Evolutionary conservation across 2,329 filamentous ascomycete genomes (phyloP), one percentile per base, ranked within the genome.

Genomic region (Alternaria sp.): DNA sequence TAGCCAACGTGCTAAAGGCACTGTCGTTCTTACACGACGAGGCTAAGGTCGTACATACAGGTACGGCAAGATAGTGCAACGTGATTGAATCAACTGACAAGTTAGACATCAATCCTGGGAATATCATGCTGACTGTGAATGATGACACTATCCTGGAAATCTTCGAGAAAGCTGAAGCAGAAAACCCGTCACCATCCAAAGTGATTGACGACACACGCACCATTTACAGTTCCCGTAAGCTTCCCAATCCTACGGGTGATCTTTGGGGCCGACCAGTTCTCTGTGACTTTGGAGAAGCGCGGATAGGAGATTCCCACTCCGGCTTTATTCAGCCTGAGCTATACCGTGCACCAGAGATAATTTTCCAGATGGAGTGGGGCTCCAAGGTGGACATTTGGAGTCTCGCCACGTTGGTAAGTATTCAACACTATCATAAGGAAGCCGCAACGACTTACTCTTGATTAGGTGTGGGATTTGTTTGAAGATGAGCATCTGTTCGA

Each of bases 31-130:
- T 85, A 47, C 83, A 85, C 65, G 77, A 77, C 5, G 78, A 84
- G 62, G 82, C 81, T 72, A 80, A 80, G 41, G 74, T 85, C 60
- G 78, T 84, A 41, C 83, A 85, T 66, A 83, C 82, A 60, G 81
- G 82, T 83, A 75, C 49, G 61, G 58, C 71, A 69, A 59, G 41
- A 55, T 64, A 51, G 49, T 65, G 50, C 33, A 61, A 59, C 46
- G 46, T 57, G 21, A 64, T 63, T 56, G 37, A 62, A 56, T 58
- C 20, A 61, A 55, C 60, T 61, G 12, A 70, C 55, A 50, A 64
- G 44, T 62, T 70, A 80, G 81, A 84, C 56, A 82, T 85, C 60
- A 84, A 83, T 57, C 74, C 75, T 3, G 77, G 78, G 61, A 84
- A 83, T 61, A 81, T 84, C 54, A 70, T 84, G 26, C 71, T 79